A percentile compares a stretch with the other conserved stretches of the same genome.
Conservation (phyloP, 208 protist species). For the Naegleria fowleri region DNA sequence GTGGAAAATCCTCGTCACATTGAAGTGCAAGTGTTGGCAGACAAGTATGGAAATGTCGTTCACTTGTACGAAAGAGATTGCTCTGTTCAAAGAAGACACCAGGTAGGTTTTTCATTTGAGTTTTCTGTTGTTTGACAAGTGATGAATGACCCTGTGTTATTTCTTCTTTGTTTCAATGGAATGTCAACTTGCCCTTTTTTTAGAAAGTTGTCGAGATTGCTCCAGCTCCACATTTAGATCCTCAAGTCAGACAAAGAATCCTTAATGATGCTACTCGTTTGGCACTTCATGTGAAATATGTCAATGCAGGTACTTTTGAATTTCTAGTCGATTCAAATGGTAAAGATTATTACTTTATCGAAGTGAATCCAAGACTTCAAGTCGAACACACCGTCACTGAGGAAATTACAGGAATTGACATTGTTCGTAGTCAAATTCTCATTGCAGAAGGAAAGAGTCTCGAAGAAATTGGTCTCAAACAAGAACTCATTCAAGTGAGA, state of each 20-base stretch:
- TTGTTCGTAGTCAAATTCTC: constrained; percentile 87
- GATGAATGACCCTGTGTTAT: too few relatives aligned
- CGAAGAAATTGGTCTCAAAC: constrained; percentile 47
- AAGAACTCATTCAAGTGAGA: constrained; percentile 65
- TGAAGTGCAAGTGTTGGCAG: constrained; percentile 84
- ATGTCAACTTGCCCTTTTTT: too few relatives aligned
- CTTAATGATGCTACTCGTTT: constrained; percentile 61
- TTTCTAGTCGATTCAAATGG: constrained; percentile 82
- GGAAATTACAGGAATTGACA: constrained; percentile 79
- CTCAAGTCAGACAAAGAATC: constrained; percentile 61
- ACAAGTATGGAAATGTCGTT: constrained; percentile 75
- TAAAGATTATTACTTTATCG: constrained; percentile 93
- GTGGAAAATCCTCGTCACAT: constrained; percentile 81
- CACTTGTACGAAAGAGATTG: constrained; percentile 91
- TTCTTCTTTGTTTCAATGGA: too few relatives aligned
- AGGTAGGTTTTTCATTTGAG: constrained; percentile 58
- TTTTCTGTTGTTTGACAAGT: too few relatives aligned
- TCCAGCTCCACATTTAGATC: constrained; percentile 59
- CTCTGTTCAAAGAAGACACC: constrained; percentile 79
- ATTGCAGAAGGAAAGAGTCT: constrained; percentile 60
- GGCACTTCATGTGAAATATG: constrained; percentile 77
- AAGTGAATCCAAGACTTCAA: constrained; percentile 97
- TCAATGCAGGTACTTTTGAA: constrained; percentile 93
- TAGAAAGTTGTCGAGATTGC: constrained; percentile 73
- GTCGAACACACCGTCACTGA: constrained; percentile 92